Base-by-base conservation (phyloP, 495 filamentous ascomycete species). In the Bryoglossum gracile region DNA sequence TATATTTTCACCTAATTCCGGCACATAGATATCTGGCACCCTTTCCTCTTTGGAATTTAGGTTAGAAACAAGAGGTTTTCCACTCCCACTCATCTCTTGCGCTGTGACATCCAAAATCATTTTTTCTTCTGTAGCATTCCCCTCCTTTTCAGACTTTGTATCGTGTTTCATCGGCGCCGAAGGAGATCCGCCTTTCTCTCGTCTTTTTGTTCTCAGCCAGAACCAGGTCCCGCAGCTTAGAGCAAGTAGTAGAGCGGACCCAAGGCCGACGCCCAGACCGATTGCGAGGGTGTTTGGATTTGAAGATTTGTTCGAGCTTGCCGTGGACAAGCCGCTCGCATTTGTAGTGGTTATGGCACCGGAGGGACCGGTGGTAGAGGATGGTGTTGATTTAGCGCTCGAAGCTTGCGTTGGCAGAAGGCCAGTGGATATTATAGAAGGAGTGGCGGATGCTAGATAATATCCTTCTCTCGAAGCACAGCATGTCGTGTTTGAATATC, bases 241-340 rank as follows among this genome's bases (percentile, higher is more conserved):
- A 38, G 35, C 35, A 38, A 38, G 35, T 38, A 38, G 35, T 38
- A 38, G 35, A 38, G 35, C 35, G 35, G 35, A 38, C 35, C 35
- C 35, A 38, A 38, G 35, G 16, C 35, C 35, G 35, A 38, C 35
- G 35, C 35, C 35, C 35, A 38, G 35, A 38, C 35, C 35, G 35
- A 38, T 38, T 38, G 35, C 35, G 35, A 38, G 35, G 35, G 9
- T 38, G 35, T 38, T 38, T 38, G 5, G 35, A 38, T 38, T 38
- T 38, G 35, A 38, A 38, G 35, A 38, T 38, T 38, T 38, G 35
- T 38, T 38, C 35, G 35, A 38, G 35, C 35, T 38, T 38, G 35
- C 35, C 35, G 35, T 38, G 35, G 35, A 17, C 8, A 38, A 38
- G 35, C 35, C 35, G 35, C 17, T 38, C 35, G 35, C 35, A 38